These are phyloP conservation scores for Rugiboletus extremiorientalis DNA, from an alignment of 1,284 basidiomycete species.

Conservation along the genomic window DNA sequence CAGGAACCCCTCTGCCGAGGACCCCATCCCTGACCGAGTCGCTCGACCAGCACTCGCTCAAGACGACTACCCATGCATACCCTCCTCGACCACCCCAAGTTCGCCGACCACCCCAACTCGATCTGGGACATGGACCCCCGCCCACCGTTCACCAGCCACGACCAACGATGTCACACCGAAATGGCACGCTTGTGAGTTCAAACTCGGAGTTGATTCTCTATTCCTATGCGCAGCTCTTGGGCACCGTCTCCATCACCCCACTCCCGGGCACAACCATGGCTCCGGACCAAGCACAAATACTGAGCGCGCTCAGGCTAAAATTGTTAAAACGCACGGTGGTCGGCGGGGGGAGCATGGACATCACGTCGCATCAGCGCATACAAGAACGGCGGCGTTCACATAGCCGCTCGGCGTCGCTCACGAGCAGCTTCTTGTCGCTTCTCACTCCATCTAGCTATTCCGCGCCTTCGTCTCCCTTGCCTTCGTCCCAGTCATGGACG, in stretches of 20 bases:
- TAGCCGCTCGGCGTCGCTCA: slow-evolving; percentile 52
- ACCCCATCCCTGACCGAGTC: slow-evolving; percentile 26
- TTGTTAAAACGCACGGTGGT: slow-evolving; percentile 51
- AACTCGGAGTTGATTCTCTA: slow-evolving; percentile 78
- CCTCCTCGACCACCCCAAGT: slow-evolving; percentile 22
- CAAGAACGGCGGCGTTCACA: slow-evolving; percentile 41
- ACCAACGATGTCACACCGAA: slow-evolving; percentile 28
- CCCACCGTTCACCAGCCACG: slow-evolving; percentile 19
- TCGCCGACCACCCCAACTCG: slow-evolving; percentile 39
- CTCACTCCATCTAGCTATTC: slow-evolving; percentile 42
- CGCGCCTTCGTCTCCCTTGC: slow-evolving; percentile 21
- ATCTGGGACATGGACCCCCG: slow-evolving; percentile 47
- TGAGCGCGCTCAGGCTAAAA: slow-evolving; percentile 49
- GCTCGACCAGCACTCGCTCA: slow-evolving; percentile 14
- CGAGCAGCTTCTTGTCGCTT: slow-evolving; percentile 54
- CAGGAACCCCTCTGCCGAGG: slow-evolving; percentile 37
- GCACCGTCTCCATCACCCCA: slow-evolving; percentile 51
- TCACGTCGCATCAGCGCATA: slow-evolving; percentile 42
- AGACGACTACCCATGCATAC: slow-evolving; percentile 19
- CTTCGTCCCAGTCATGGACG: slow-evolving; percentile 29
- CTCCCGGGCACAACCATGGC: slow-evolving; percentile 32
- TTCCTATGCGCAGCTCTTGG: slow-evolving; percentile 83
- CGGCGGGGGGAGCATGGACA: slow-evolving; percentile 80
- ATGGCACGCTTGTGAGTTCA: slow-evolving; percentile 42
- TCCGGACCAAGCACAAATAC: slow-evolving; percentile 41